Evolutionary conservation across 2,329 filamentous ascomycete species (phyloP).

Genomic region (Thielaviopsis musarum): DNA sequence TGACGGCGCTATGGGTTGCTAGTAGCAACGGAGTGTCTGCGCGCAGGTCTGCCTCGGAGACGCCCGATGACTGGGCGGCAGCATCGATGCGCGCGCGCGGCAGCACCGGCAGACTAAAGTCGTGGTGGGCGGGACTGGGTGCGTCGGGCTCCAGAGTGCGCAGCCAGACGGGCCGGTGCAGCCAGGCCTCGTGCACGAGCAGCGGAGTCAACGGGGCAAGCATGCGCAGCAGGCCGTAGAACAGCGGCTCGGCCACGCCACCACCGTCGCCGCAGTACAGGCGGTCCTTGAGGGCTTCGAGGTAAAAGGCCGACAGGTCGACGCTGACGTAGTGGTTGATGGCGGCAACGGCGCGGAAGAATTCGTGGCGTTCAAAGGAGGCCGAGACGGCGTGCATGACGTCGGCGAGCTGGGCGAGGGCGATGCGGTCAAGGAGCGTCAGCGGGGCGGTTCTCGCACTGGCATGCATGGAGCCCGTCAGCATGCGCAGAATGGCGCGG

Average conservation of each 20-base stretch:
- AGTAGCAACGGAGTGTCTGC: constrained; percentile 31
- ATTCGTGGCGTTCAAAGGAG: constrained; percentile 58
- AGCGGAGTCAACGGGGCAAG: constrained; percentile 66
- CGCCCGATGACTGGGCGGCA: constrained; percentile 17
- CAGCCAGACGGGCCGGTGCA: constrained; percentile 52
- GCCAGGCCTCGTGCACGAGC: constrained; percentile 79
- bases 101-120: constrained; percentile 29
- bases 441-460: constrained; percentile 34
- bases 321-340: constrained; percentile 69
- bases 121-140: constrained; percentile 27
- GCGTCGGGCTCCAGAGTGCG: constrained; percentile 14
- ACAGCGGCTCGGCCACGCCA: constrained; percentile 48
- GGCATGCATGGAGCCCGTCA: constrained; percentile 57
- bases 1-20: constrained; percentile 48
- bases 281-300: constrained; percentile 82
- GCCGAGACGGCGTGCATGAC: constrained; percentile 47
- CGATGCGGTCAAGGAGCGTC: constrained; percentile 53
- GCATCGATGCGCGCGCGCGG: constrained; percentile 23
- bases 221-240: constrained; percentile 58
- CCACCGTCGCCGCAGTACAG: constrained; percentile 67
- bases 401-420: constrained; percentile 54
- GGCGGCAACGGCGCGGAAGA: constrained; percentile 56
- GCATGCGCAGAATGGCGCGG: constrained; percentile 76
- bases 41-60: constrained; percentile 19
- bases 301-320: constrained; percentile 83